Conservation (phyloP, 495 filamentous ascomycete genomes). For the Aspergillus coremiiformis region DNA sequence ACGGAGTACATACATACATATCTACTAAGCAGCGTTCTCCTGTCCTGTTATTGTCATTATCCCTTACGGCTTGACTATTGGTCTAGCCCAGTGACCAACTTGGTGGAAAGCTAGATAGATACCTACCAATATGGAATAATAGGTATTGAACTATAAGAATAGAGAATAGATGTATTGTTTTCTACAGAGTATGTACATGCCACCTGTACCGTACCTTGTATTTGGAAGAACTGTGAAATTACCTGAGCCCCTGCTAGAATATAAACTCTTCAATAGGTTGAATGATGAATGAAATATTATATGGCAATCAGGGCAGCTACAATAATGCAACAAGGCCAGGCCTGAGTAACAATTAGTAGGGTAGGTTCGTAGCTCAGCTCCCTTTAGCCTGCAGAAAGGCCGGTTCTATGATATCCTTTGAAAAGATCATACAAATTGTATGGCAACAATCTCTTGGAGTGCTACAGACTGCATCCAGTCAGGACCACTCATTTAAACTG, state of each 20-base stretch:
- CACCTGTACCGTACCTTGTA: no score
- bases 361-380: neutral
- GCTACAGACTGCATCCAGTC: neutral
- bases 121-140: no score
- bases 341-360: neutral
- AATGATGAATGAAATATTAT: neutral
- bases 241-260: no score
- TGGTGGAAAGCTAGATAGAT: neutral
- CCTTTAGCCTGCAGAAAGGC: neutral
- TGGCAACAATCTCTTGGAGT: neutral
- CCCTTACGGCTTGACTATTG: conserved; percentile 10
- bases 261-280: neutral
- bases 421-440: neutral
- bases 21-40: no score
- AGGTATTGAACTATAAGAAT: no score
- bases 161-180: neutral
- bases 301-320: neutral
- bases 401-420: neutral
- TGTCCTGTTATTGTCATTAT: neutral
- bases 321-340: no score
- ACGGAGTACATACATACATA: no score
- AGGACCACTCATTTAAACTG: neutral
- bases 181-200: no score
- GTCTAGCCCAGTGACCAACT: neutral
- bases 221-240: neutral